Evolutionary conservation across 257 asterid species (phyloP), one percentile per base, ranked within the genome.

Genomic region (Anisodus acutangulus): DNA sequence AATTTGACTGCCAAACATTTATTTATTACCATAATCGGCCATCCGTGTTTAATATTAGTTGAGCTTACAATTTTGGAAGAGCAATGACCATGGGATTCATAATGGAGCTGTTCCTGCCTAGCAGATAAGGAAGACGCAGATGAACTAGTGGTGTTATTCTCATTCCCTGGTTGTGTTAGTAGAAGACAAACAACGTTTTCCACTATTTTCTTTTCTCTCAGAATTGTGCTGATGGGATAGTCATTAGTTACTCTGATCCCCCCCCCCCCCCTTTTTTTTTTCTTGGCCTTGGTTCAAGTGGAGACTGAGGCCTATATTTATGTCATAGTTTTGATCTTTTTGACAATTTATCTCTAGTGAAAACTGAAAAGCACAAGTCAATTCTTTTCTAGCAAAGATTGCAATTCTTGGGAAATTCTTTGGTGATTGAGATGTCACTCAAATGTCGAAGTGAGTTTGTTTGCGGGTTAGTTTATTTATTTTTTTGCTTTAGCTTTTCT

Each of bases 1-100:
- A 88, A 69, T 85, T 72, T 74, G 87, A 41, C 59, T 39, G 15
- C 37, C 35, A 78, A 74, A 82, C 79, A 51, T 83, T 87, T 82
- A 72, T 82, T 13, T 53, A 79, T 47, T 83, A 79, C 87, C 85
- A 78, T 76, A 69, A 71, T 84, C 84, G 66, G 66, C 83, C 71
- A 62, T 41, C 80, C 0, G 57, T 81, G 58, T 41, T 66, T 79
- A 8, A 53, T 78, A 51, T 78, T 78, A 78, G 82, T 78, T 78
- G 31, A 78, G 82, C 82, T 31, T 78, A 78, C 82, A 78, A 78
- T 78, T 53, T 39, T 54, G 53, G 13, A 53, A 78, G 82, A 78
- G 49, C 31, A 78, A 78, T 78, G 81, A 53, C 82, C 49, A 31
- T 53, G 82, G 64, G 64, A 31, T 78, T 78, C 43, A 78, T 26